Percentiles rank a stretch among this genome's conserved stretches.
These are phyloP conservation scores for Gymnopilus dilepis DNA, from an alignment of 768 basidiomycete genomes.

Conservation along the genomic window DNA sequence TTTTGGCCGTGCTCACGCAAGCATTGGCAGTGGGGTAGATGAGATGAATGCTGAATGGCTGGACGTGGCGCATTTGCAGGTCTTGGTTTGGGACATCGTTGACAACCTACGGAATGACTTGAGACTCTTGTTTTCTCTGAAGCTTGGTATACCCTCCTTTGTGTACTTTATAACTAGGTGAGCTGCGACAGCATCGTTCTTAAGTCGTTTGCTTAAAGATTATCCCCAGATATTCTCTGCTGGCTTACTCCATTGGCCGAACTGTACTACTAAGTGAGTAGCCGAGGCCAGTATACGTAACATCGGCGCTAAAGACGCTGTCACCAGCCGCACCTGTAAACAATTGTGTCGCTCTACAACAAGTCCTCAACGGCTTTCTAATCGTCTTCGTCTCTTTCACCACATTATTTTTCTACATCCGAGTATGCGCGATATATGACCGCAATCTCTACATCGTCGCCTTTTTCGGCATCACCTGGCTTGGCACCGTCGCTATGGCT, in stretches of 20 bases:
- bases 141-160: conserved; percentile 1
- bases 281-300: no score
- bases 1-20: no score
- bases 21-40: no score
- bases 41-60: not conserved
- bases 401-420: conserved; percentile 32
- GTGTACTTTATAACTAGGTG: not conserved
- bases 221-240: no score
- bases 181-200: no score
- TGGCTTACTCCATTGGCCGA: no score
- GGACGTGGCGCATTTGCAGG: not conserved
- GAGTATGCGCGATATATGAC: conserved; percentile 30
- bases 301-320: no score
- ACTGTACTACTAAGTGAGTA: no score
- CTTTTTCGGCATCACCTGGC: conserved; percentile 36
- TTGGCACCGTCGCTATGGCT: conserved; percentile 24
- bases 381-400: not conserved
- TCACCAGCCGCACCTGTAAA: no score
- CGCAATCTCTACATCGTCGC: conserved; percentile 22
- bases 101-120: conserved; percentile 10
- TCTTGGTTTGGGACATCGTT: conserved; percentile 15
- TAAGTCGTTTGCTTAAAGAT: no score
- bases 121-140: conserved; percentile 6
- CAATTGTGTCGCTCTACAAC: no score
- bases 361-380: no score